These are phyloP conservation scores for Corylus americana DNA, from an alignment of 306 rosid genomes.

Conservation along the genomic window DNA sequence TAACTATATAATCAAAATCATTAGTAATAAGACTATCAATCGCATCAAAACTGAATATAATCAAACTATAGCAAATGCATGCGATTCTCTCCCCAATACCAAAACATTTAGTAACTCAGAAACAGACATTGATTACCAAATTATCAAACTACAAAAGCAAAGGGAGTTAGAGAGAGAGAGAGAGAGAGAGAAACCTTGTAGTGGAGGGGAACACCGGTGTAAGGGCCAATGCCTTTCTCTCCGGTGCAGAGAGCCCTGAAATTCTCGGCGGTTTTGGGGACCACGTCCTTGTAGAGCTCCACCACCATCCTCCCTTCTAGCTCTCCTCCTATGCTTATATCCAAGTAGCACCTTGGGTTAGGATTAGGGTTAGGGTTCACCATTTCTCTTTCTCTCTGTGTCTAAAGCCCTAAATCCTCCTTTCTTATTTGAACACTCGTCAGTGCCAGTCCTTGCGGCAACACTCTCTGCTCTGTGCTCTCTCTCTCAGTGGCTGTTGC, in stretches of 20 bases:
- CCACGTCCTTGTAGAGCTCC: conserved; percentile 63
- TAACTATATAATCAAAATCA: neutral
- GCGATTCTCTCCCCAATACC: neutral
- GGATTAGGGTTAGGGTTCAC: conserved; percentile 43
- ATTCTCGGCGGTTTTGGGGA: conserved; percentile 79
- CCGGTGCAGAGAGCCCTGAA: conserved; percentile 80
- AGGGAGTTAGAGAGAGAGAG: neutral
- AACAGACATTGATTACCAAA: too few species aligned
- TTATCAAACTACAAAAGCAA: neutral
- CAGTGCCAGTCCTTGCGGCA: neutral
- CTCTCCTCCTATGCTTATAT: conserved; percentile 62
- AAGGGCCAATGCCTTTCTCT: conserved; percentile 57
- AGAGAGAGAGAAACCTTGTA: conserved; percentile 49
- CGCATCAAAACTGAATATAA: neutral
- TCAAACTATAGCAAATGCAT: neutral
- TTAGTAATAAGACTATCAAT: neutral
- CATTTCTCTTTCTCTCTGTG: conserved; percentile 32
- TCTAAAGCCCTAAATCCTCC: conserved; percentile 41
- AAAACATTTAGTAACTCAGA: neutral
- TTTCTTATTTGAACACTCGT: conserved; percentile 17
- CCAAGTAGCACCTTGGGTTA: conserved; percentile 46
- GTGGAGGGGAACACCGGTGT: conserved; percentile 57
- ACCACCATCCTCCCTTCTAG: conserved; percentile 66
- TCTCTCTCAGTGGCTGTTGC: neutral
- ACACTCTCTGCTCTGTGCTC: too few species aligned